phyloP scores from a whole-genome alignment of 768 basidiomycete genomes.

The Aureoboletus auriporus region DNA sequence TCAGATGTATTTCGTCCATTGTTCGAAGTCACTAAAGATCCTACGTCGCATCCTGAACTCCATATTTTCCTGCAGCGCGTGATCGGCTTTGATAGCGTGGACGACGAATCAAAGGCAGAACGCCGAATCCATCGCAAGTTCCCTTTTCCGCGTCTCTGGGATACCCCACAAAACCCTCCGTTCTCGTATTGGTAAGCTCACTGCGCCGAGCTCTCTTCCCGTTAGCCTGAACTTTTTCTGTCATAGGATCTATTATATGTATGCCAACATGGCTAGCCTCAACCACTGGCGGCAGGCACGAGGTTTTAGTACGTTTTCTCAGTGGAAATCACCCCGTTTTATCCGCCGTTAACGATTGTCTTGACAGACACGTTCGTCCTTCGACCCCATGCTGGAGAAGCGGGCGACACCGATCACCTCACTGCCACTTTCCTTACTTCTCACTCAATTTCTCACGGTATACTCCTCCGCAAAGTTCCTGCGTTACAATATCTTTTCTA shows the following conservation, averaged over 20 bases:
- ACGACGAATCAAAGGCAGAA: constrained; percentile 95
- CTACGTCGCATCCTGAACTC: constrained; percentile 84
- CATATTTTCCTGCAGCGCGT: constrained; percentile 95
- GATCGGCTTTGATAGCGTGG: constrained; percentile 96
- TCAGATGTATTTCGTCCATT: constrained; percentile 89
- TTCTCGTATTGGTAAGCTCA: constrained; percentile 86
- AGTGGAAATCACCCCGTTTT: constrained; percentile 2
- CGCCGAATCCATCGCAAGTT: constrained; percentile 90
- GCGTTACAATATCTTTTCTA: constrained; percentile 97
- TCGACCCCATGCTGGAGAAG: constrained; percentile 96
- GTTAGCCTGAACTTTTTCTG: constrained; percentile 1
- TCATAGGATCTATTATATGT: constrained; percentile 93
- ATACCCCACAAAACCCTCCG: constrained; percentile 84
- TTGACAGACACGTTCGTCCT: constrained; percentile 88
- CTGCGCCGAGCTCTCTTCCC: neutral
- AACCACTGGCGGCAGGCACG: constrained; percentile 87
- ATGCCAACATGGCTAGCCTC: constrained; percentile 90
- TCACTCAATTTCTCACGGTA: constrained; percentile 99
- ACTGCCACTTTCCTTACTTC: constrained; percentile 94
- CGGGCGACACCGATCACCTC: constrained; percentile 96
- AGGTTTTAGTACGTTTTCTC: constrained; percentile 79
- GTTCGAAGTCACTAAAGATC: constrained; percentile 95
- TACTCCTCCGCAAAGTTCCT: constrained; percentile 94
- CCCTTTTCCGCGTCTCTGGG: constrained; percentile 89
- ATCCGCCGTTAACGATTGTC: neutral